phyloP scores from a whole-genome alignment of 495 filamentous ascomycete species.

The Penicillium daleae region DNA sequence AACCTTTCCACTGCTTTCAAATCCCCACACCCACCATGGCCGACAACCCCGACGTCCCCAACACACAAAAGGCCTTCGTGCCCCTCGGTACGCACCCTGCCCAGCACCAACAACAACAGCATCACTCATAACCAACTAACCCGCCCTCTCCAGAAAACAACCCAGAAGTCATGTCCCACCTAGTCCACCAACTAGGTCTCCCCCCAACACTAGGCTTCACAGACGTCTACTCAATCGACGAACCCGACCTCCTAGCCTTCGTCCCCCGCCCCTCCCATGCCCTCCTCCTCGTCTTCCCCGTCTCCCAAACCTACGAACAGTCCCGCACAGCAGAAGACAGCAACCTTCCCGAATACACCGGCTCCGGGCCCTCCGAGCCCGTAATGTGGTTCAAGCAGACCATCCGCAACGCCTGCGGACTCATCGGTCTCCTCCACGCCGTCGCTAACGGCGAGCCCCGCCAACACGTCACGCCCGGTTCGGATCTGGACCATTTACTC shows the following conservation, averaged over 20 bases:
- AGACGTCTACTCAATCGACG: constrained; percentile 83
- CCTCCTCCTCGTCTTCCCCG: constrained; percentile 83
- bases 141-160: constrained; percentile 58
- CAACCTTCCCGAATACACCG: constrained; percentile 52
- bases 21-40: constrained; percentile 33
- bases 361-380: constrained; percentile 57
- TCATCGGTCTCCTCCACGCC: constrained; percentile 80
- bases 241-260: constrained; percentile 76
- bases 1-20: too few relatives aligned
- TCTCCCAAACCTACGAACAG: constrained; percentile 70
- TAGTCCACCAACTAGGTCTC: constrained; percentile 77
- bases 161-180: constrained; percentile 76
- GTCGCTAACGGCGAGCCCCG: constrained; percentile 63
- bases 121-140: constrained; percentile 18
- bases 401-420: constrained; percentile 84
- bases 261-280: constrained; percentile 82
- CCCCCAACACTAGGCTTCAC: constrained; percentile 67
- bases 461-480: constrained; percentile 45
- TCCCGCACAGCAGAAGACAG: constrained; percentile 68
- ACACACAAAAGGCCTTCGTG: constrained; percentile 52
- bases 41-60: constrained; percentile 42
- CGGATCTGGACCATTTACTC: constrained; percentile 52
- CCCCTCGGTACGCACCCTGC: constrained; percentile 41
- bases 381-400: constrained; percentile 92
- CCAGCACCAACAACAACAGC: background rate